Percentiles rank a stretch among this genome's conserved stretches.
Conservation (phyloP, 352 stramenopile genomes). For the Pythium aquatile region DNA sequence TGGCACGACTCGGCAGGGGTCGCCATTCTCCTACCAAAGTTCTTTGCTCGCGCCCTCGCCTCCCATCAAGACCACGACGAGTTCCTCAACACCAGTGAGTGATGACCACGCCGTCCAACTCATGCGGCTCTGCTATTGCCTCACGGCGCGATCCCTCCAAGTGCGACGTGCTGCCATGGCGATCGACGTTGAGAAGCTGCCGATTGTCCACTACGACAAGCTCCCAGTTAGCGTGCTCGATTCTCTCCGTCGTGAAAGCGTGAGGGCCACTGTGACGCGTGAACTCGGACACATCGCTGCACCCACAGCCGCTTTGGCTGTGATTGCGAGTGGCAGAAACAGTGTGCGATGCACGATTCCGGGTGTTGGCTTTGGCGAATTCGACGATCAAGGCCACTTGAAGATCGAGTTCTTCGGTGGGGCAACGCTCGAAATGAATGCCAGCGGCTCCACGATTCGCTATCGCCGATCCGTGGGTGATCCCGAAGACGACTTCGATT, state of each 20-base stretch:
- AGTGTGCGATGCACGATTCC: slow-evolving; percentile 27
- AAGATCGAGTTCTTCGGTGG: slow-evolving; percentile 48
- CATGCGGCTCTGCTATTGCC: slow-evolving; percentile 51
- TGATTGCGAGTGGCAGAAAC: not conserved
- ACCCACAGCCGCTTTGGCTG: not conserved
- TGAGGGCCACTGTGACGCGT: slow-evolving; percentile 16
- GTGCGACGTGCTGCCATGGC: slow-evolving; percentile 44
- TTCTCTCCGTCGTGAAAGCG: slow-evolving; percentile 30
- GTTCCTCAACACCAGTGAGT: not conserved
- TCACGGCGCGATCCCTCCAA: slow-evolving; percentile 49
- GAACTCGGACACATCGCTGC: slow-evolving; percentile 11
- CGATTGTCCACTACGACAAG: slow-evolving; percentile 53
- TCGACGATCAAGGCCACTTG: slow-evolving; percentile 41
- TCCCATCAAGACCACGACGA: not conserved
- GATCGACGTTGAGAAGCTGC: slow-evolving; percentile 34
- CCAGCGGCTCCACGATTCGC: slow-evolving; percentile 39
- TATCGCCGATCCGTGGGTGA: slow-evolving; percentile 15
- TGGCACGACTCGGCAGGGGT: not conserved
- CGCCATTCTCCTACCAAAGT: not conserved
- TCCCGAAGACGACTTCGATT: slow-evolving; percentile 24
- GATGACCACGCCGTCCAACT: slow-evolving; percentile 21
- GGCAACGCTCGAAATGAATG: slow-evolving; percentile 39
- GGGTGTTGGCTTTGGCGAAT: slow-evolving; percentile 42
- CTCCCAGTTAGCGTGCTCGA: slow-evolving; percentile 43
- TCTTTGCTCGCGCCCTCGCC: not conserved